Percentiles rank a stretch among this genome's conserved stretches.
phyloP scores from a whole-genome alignment of 805 yeast genomes.

The Ogataea corticis region DNA sequence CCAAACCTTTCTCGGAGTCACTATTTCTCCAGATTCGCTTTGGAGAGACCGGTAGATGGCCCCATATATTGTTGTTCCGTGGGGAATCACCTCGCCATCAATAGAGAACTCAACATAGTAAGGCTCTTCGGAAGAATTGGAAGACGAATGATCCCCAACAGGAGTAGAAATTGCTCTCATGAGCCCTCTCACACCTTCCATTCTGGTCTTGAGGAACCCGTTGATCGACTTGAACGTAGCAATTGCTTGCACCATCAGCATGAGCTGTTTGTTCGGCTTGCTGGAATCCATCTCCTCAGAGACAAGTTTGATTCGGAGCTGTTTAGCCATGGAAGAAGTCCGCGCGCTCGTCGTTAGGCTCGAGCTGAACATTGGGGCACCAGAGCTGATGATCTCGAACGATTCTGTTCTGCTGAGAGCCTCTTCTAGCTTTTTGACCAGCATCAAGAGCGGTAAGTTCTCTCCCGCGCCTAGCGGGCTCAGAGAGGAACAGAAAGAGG shows the following conservation, averaged over 20 bases:
- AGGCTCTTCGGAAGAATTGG: conserved; percentile 24
- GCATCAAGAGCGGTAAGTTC: conserved; percentile 38
- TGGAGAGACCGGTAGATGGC: conserved; percentile 59
- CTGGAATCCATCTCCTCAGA: conserved; percentile 38
- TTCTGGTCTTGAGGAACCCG: conserved; percentile 45
- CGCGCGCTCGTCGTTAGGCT: conserved; percentile 31
- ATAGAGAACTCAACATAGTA: conserved; percentile 56
- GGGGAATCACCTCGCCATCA: conserved; percentile 57
- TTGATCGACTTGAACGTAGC: conserved; percentile 58
- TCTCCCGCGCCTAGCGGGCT: conserved; percentile 35
- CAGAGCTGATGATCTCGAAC: conserved; percentile 62
- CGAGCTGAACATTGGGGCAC: conserved; percentile 22
- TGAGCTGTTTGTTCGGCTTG: conserved; percentile 30
- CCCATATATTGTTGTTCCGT: conserved; percentile 73
- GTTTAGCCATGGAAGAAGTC: conserved; percentile 68
- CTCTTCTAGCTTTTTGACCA: conserved; percentile 67
- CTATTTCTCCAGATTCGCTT: conserved; percentile 36
- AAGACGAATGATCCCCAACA: conserved; percentile 2
- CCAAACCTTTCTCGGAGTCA: conserved; percentile 60
- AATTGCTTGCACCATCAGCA: conserved; percentile 57
- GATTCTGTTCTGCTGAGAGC: conserved; percentile 72
- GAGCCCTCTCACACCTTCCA: conserved; percentile 33
- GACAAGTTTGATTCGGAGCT: conserved; percentile 58
- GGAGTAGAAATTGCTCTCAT: conserved; percentile 24
- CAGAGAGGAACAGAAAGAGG: conserved; percentile 37